Base-by-base conservation (phyloP, 805 yeast species). In the Alloascoidea africana region DNA sequence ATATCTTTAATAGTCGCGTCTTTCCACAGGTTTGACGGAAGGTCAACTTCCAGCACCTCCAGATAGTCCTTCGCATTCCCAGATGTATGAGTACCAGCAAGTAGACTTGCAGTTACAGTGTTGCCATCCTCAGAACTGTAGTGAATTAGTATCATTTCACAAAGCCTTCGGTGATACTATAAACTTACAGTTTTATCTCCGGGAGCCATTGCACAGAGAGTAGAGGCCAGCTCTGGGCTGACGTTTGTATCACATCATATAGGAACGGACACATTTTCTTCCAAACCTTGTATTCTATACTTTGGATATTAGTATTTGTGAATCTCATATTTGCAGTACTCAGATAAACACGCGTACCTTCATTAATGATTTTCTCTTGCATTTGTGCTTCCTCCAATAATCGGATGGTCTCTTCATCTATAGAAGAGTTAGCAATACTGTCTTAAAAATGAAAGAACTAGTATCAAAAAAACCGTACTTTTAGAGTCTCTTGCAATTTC, bases 201-300 rank as follows among this genome's bases (percentile, higher is more conserved):
- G 81, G 79, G 27, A 80, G 59, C 74, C 85, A 81, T 45, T 76
- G 72, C 14, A 80, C 67, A 0, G 86, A 63, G 42, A 82, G 56
- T 13, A 84, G 72, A 1, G 94, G 93, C 70, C 76, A 76, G 38
- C 73, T 68, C 17, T 76, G 59, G 5, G 79, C 73, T 36, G 68
- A 69, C 3, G 91, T 78, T 43, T 80, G 76, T 35, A 84, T 62
- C 43, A 78, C 68, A 46, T 77, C 82, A 55, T 84, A 84, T 42
- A 84, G 60, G 45, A 81, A 62, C 2, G 93, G 94, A 11, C 81
- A 77, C 2, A 89, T 70, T 49, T 83, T 82, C 53, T 83, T 84
- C 95, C 95, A 84, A 41, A 76, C 60, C 46, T 66, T 66, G 32
- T 51, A 46, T 27, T 50, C 51, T 39, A 23, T 8, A 23, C n/a